Percentiles rank a stretch among this genome's conserved stretches.
These are phyloP conservation scores for Teunomyces cretensis DNA, from an alignment of 805 yeast species.

Conservation along the genomic window DNA sequence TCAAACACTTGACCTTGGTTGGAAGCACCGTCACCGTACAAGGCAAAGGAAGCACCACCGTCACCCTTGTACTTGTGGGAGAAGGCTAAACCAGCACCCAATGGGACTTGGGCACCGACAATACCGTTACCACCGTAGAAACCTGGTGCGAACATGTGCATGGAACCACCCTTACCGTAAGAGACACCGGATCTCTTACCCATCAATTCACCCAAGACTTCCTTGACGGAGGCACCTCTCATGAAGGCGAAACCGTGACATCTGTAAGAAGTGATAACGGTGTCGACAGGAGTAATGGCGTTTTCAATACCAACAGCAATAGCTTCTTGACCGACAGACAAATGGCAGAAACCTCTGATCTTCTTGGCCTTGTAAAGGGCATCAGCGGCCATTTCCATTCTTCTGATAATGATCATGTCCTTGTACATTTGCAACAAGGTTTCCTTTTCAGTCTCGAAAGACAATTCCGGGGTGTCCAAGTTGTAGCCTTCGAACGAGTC, in stretches of 20 bases:
- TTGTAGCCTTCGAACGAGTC: constrained; percentile 83
- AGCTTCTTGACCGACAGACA: constrained; percentile 98
- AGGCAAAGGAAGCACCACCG: constrained; percentile 73
- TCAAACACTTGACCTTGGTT: constrained; percentile 99
- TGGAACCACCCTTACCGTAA: constrained; percentile 98
- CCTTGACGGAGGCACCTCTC: constrained; percentile 92
- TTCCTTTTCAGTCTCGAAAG: constrained; percentile 77
- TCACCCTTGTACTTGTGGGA: constrained; percentile 93
- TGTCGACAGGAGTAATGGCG: constrained; percentile 82
- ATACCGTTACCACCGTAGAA: constrained; percentile 99
- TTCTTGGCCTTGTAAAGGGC: constrained; percentile 97
- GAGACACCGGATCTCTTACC: constrained; percentile 95
- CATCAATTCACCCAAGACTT: constrained; percentile 92
- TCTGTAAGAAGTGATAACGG: constrained; percentile 95
- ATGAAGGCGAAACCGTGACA: constrained; percentile 98
- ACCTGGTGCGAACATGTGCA: constrained; percentile 96
- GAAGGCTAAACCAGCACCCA: constrained; percentile 98
- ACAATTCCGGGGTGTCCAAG: constrained; percentile 65
- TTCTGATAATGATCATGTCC: constrained; percentile 90
- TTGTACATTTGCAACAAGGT: constrained; percentile 89
- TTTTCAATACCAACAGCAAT: constrained; percentile 97
- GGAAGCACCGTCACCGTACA: constrained; percentile 99
- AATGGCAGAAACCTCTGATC: constrained; percentile 98
- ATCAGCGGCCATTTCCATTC: constrained; percentile 99
- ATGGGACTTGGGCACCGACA: constrained; percentile 98